Evolutionary conservation across 2,329 filamentous ascomycete genomes (phyloP).

Genomic region (Scytalidium lignicola): DNA sequence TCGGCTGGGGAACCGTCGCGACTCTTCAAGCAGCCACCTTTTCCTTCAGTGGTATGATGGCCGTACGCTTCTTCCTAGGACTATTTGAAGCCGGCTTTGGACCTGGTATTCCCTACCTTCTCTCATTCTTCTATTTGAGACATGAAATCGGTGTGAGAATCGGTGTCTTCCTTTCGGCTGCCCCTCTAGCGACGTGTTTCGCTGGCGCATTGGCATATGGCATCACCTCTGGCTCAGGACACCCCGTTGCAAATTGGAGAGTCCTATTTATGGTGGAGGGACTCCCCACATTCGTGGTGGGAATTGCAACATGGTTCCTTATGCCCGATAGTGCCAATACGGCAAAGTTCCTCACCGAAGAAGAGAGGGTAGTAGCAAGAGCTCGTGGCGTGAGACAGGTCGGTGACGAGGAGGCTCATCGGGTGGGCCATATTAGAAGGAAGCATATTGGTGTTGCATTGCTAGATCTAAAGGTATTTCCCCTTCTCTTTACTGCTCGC

Average conservation of each 20-base stretch:
- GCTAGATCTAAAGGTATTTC: constrained; percentile 34
- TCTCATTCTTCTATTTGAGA: constrained; percentile 42
- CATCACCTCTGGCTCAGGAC: constrained; percentile 57
- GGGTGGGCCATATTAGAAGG: constrained; percentile 40
- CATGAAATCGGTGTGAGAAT: constrained; percentile 65
- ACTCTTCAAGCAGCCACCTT: constrained; percentile 40
- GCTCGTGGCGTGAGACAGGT: constrained; percentile 48
- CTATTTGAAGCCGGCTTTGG: constrained; percentile 39
- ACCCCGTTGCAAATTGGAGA: constrained; percentile 54
- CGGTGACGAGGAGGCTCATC: constrained; percentile 42
- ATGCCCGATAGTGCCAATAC: constrained; percentile 48
- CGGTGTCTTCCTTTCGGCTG: constrained; percentile 62
- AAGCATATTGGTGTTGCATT: constrained; percentile 44
- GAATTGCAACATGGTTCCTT: constrained; percentile 48
- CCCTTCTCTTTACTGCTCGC: constrained; percentile 6
- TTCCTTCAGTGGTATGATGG: constrained; percentile 32
- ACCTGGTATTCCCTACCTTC: constrained; percentile 36
- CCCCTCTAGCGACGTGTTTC: constrained; percentile 64
- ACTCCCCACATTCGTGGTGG: constrained; percentile 51
- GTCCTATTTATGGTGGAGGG: constrained; percentile 62
- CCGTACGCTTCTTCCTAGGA: constrained; percentile 36
- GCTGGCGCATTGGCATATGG: constrained; percentile 64
- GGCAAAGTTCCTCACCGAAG: constrained; percentile 42
- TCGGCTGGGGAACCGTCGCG: constrained; percentile 30
- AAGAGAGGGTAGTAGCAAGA: constrained; percentile 45